A percentile compares a stretch with the other conserved stretches of the same genome.
Conservation (phyloP, 805 yeast species). For the Sugiyamaella floridensis region DNA sequence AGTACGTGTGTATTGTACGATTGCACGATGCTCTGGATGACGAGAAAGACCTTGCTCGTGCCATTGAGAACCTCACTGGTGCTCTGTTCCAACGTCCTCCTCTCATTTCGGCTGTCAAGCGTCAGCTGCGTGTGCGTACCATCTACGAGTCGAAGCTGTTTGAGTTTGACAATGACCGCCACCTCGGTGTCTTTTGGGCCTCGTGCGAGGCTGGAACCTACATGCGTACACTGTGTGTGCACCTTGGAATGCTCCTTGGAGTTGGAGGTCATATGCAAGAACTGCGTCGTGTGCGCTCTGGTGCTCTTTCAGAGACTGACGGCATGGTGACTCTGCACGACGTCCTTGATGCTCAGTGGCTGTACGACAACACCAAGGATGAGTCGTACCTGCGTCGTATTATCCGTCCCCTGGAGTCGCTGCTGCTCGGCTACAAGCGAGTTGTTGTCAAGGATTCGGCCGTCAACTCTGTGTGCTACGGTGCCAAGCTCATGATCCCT, state of each 20-base stretch:
- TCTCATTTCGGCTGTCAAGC: slow-evolving; percentile 95
- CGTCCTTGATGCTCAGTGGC: slow-evolving; percentile 97
- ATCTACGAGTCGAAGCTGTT: slow-evolving; percentile 92
- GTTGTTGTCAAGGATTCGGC: slow-evolving; percentile 93
- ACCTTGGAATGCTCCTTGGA: slow-evolving; percentile 94
- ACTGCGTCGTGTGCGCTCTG: slow-evolving; percentile 97
- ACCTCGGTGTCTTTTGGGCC: slow-evolving; percentile 98
- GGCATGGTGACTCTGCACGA: slow-evolving; percentile 94
- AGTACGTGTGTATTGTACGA: slow-evolving; percentile 96
- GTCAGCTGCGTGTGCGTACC: slow-evolving; percentile 97
- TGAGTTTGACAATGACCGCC: slow-evolving; percentile 95
- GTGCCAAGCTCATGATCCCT: slow-evolving; percentile 98
- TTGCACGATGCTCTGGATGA: slow-evolving; percentile 89
- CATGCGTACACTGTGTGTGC: slow-evolving; percentile 99
- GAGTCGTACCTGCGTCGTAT: slow-evolving; percentile 91
- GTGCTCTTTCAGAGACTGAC: slow-evolving; percentile 87
- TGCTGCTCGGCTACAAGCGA: slow-evolving; percentile 92
- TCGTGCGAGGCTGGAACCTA: slow-evolving; percentile 99
- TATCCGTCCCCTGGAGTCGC: slow-evolving; percentile 89
- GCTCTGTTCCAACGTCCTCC: slow-evolving; percentile 99
- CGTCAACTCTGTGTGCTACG: slow-evolving; percentile 96
- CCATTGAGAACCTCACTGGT: slow-evolving; percentile 92
- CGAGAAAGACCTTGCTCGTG: slow-evolving; percentile 79
- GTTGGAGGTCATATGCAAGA: slow-evolving; percentile 99
- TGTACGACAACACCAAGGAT: slow-evolving; percentile 93